These are phyloP conservation scores for Leccinum pachyderme DNA, from an alignment of 1,284 basidiomycete species.

Conservation along the genomic window DNA sequence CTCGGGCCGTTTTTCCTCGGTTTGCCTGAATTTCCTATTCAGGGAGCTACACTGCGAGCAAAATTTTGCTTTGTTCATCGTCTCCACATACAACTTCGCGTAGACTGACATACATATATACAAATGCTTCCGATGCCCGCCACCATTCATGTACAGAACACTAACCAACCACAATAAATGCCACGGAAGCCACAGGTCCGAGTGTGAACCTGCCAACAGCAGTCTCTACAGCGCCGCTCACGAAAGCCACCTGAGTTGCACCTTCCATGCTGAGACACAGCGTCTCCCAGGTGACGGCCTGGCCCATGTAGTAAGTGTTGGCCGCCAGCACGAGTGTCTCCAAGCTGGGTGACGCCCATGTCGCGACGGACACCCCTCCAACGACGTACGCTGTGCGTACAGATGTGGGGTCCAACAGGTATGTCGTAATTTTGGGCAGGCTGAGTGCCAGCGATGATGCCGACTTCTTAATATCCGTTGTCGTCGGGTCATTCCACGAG, in stretches of 20 bases:
- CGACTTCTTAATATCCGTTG: slow-evolving; percentile 55
- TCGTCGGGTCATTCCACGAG: slow-evolving; percentile 68
- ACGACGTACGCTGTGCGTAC: slow-evolving; percentile 28
- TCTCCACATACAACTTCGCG: no score
- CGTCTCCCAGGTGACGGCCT: slow-evolving; percentile 22
- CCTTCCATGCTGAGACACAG: slow-evolving; percentile 10
- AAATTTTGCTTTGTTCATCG: no score
- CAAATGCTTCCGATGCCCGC: not conserved
- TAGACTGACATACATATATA: no score
- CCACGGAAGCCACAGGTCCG: not conserved
- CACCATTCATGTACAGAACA: not conserved
- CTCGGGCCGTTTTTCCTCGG: not conserved
- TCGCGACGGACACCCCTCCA: slow-evolving; percentile 38
- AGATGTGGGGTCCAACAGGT: slow-evolving; percentile 37
- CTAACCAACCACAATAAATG: not conserved
- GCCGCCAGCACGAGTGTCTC: slow-evolving; percentile 41
- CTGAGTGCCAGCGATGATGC: slow-evolving; percentile 53
- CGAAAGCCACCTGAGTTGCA: not conserved
- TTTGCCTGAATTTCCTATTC: no score
- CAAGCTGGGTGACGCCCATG: slow-evolving; percentile 35
- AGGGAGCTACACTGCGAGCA: no score
- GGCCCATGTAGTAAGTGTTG: slow-evolving; percentile 40
- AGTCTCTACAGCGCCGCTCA: not conserved
- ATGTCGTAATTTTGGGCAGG: slow-evolving; percentile 39
- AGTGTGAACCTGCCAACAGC: not conserved